phyloP scores from a whole-genome alignment of 805 yeast species.

The Myxozyma sirexii region DNA sequence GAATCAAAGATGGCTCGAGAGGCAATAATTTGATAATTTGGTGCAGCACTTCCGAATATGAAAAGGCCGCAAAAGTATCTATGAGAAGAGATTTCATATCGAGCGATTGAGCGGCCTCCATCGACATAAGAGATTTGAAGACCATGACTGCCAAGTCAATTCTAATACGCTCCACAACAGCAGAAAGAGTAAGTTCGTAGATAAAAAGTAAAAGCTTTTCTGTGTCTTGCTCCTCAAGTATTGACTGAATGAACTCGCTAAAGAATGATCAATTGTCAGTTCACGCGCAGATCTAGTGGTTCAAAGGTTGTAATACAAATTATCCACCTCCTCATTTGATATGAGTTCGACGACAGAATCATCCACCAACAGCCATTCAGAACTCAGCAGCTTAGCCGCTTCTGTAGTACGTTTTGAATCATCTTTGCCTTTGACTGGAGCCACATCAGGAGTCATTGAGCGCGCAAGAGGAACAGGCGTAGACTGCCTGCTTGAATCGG shows the following conservation, averaged over 20 bases:
- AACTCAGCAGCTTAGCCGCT: neutral
- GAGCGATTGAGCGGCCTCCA: neutral
- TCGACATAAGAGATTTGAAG: constrained; percentile 4
- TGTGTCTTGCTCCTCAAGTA: neutral
- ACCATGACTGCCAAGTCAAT: neutral
- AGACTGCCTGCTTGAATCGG: neutral
- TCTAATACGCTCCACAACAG: constrained; percentile 9
- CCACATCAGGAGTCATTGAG: neutral
- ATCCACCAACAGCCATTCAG: constrained; percentile 14
- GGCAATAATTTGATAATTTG: constrained; percentile 32
- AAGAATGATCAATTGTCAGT: neutral
- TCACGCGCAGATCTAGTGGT: neutral
- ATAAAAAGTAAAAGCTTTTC: constrained; percentile 7
- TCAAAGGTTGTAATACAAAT: constrained; percentile 1
- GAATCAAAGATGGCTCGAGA: constrained; percentile 34
- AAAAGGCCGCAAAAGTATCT: constrained; percentile 19
- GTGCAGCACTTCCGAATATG: constrained; percentile 16
- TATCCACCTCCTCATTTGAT: neutral
- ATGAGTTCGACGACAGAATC: neutral
- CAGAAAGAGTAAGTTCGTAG: constrained; percentile 20
- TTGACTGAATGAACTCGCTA: neutral
- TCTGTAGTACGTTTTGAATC: neutral
- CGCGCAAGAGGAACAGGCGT: neutral
- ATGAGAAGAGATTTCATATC: constrained; percentile 16
- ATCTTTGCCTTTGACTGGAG: neutral